phyloP scores from a whole-genome alignment of 768 basidiomycete species.

The Sutorius australiensis region DNA sequence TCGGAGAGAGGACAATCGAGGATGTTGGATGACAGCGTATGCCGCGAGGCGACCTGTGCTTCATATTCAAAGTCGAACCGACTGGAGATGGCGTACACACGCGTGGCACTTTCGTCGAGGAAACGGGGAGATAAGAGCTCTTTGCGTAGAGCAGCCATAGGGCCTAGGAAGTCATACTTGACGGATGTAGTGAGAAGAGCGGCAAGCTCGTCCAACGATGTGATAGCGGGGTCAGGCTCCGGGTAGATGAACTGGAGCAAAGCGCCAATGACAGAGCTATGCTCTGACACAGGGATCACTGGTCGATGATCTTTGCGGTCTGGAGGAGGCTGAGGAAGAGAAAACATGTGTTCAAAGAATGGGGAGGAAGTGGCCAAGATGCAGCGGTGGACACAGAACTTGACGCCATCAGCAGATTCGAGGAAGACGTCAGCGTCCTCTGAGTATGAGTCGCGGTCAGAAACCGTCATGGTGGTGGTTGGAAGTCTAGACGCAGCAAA shows the following conservation, averaged over 20 bases:
- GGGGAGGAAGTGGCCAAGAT: conserved; percentile 62
- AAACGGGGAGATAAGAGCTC: conserved; percentile 50
- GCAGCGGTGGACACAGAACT: conserved; percentile 60
- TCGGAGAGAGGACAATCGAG: conserved; percentile 56
- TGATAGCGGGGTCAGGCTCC: conserved; percentile 48
- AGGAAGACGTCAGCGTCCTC: conserved; percentile 53
- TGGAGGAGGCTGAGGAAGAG: conserved; percentile 50
- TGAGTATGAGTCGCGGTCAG: conserved; percentile 38
- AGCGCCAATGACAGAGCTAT: conserved; percentile 39
- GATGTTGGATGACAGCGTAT: conserved; percentile 52
- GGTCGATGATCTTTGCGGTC: conserved; percentile 32
- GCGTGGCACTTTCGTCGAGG: conserved; percentile 45
- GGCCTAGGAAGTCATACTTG: conserved; percentile 61
- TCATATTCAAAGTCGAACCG: conserved; percentile 63
- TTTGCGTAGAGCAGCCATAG: conserved; percentile 45
- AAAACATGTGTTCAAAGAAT: conserved; percentile 68
- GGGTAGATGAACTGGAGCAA: conserved; percentile 65
- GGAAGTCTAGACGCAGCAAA: background rate
- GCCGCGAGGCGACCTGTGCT: conserved; percentile 53
- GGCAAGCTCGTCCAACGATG: conserved; percentile 51
- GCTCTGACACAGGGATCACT: conserved; percentile 55
- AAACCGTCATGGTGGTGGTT: conserved; percentile 24
- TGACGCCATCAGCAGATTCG: conserved; percentile 40
- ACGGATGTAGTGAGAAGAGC: conserved; percentile 48
- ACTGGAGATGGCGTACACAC: conserved; percentile 69